A percentile compares a stretch with the other conserved stretches of the same genome.
Conservation (phyloP, 305 asterid species). For the Fraxinus xanthoxyloides region DNA sequence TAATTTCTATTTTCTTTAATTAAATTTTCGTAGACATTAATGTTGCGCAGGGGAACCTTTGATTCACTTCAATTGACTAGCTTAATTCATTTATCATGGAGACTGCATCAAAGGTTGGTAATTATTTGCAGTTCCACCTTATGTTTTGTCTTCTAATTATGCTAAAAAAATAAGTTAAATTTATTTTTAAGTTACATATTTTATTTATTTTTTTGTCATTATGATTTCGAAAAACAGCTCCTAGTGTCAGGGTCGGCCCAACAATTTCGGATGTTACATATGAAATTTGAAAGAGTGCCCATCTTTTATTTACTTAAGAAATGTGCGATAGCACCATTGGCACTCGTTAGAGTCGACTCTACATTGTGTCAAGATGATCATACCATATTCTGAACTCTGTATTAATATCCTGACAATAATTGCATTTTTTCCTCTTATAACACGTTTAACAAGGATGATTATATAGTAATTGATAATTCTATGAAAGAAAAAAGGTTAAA, state of each 20-base stretch:
- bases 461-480: not conserved
- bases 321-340: not conserved
- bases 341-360: not conserved
- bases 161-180: not conserved
- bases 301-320: too few species aligned
- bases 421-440: not conserved
- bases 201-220: not conserved
- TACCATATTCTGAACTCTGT: not conserved
- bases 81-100: conserved; percentile 26
- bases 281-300: too few species aligned
- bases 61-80: conserved; percentile 32
- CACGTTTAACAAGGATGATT: not conserved
- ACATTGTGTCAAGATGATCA: not conserved
- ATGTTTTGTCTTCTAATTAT: not conserved
- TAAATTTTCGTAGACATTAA: not conserved
- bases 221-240: not conserved
- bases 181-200: not conserved
- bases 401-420: not conserved
- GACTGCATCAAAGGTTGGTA: conserved; percentile 29
- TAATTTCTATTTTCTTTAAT: not conserved
- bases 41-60: conserved; percentile 38
- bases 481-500: not conserved
- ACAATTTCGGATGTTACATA: not conserved
- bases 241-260: not conserved
- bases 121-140: not conserved